These are phyloP conservation scores for Cetradonia linearis DNA, from an alignment of 495 filamentous ascomycete genomes.

Conservation along the genomic window DNA sequence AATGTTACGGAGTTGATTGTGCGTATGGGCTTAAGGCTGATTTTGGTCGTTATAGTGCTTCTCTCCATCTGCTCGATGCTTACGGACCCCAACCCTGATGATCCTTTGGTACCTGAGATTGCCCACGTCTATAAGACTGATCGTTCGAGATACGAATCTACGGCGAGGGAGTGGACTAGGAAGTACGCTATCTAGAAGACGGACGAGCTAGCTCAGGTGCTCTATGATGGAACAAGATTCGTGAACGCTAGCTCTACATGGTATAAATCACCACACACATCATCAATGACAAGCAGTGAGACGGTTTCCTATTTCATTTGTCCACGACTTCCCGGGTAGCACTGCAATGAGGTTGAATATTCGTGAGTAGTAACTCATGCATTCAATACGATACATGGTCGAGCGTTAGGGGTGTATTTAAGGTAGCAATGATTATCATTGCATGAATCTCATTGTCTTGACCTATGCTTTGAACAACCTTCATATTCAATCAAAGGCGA, in stretches of 20 bases:
- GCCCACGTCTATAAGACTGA: slow-evolving; percentile 99
- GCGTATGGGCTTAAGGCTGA: neutral
- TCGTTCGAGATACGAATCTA: slow-evolving; percentile 86
- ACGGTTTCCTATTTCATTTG: slow-evolving; percentile 12
- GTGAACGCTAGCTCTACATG: slow-evolving; percentile 11
- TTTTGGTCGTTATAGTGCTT: slow-evolving; percentile 49
- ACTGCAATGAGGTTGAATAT: slow-evolving; percentile 13
- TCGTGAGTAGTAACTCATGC: slow-evolving; percentile 3
- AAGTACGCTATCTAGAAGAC: slow-evolving; percentile 80
- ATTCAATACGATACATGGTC: slow-evolving; percentile 11
- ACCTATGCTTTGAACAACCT: neutral
- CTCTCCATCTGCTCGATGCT: slow-evolving; percentile 99
- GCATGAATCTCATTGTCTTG: slow-evolving; percentile 12
- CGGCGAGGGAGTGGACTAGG: slow-evolving; percentile 94
- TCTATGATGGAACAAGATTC: neutral
- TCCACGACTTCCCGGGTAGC: slow-evolving; percentile 6
- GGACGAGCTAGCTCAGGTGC: slow-evolving; percentile 4
- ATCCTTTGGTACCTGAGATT: slow-evolving; percentile 96
- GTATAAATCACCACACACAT: slow-evolving; percentile 10
- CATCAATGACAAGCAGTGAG: slow-evolving; percentile 13
- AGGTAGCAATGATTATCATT: slow-evolving; percentile 15
- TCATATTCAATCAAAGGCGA: neutral
- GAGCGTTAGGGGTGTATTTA: slow-evolving; percentile 19
- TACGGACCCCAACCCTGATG: slow-evolving; percentile 97
- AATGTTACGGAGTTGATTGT: neutral